Percentiles rank a stretch among this genome's conserved stretches.
These are phyloP conservation scores for Trametes pubescens DNA, from an alignment of 1,284 basidiomycete genomes.

Conservation along the genomic window DNA sequence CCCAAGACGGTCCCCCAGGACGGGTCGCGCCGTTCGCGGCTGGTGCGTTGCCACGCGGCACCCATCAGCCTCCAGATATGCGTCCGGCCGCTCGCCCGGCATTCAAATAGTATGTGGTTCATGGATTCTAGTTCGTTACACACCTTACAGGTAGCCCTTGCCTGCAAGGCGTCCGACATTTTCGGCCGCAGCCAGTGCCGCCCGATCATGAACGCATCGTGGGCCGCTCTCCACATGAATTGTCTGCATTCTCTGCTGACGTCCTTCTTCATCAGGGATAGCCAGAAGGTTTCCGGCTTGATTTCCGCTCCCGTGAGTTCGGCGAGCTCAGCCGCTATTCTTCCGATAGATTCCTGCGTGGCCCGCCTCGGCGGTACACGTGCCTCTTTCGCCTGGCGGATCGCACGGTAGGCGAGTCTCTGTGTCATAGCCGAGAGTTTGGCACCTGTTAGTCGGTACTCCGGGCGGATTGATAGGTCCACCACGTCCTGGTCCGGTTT, in stretches of 20 bases:
- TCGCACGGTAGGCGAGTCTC: conserved; percentile 38
- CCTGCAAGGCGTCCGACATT: conserved; percentile 30
- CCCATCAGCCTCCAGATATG: too few relatives aligned
- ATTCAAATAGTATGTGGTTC: too few relatives aligned
- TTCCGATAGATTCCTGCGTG: too few relatives aligned
- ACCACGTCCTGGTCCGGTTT: not conserved
- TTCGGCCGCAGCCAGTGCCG: conserved; percentile 38
- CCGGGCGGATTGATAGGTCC: not conserved
- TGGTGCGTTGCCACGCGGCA: too few relatives aligned
- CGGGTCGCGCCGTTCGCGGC: too few relatives aligned
- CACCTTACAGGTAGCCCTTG: too few relatives aligned
- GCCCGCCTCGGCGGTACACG: not conserved
- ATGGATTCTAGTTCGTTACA: too few relatives aligned
- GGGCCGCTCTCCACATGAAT: conserved; percentile 45
- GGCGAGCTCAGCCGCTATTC: not conserved
- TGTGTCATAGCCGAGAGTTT: conserved; percentile 40
- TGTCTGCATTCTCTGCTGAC: conserved; percentile 34
- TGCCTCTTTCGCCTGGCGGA: conserved; percentile 9
- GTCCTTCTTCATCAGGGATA: conserved; percentile 32
- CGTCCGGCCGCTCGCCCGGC: too few relatives aligned
- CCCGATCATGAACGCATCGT: conserved; percentile 42
- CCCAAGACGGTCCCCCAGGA: too few relatives aligned
- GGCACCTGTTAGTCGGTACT: conserved; percentile 31
- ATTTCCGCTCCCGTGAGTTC: not conserved
- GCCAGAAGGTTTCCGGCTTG: conserved; percentile 21